Percentiles rank a stretch among this genome's conserved stretches.
These are phyloP conservation scores for Cordia subcordata DNA, from an alignment of 257 asterid genomes.

Conservation along the genomic window DNA sequence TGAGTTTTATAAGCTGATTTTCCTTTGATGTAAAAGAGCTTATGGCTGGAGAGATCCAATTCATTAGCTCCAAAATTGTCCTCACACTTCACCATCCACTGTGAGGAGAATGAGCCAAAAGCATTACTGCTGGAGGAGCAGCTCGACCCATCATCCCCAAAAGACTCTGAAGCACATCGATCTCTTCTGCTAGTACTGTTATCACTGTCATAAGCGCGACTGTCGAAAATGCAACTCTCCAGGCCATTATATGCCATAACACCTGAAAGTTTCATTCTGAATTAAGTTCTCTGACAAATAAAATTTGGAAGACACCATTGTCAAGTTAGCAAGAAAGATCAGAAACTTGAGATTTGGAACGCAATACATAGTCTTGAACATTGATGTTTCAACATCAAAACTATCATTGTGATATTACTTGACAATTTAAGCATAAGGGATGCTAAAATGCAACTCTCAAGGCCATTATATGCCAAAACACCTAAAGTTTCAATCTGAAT, in stretches of 20 bases:
- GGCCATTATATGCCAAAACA: too few relatives aligned
- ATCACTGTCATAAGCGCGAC: conserved; percentile 46
- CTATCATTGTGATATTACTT: too few relatives aligned
- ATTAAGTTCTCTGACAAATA: too few relatives aligned
- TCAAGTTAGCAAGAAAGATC: too few relatives aligned
- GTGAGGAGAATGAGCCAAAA: conserved; percentile 74
- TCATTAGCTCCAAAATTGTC: conserved; percentile 43
- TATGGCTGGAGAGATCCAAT: conserved; percentile 58
- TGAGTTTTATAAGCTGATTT: conserved; percentile 19
- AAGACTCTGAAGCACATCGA: conserved; percentile 60
- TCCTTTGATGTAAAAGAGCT: conserved; percentile 23
- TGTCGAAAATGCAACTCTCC: conserved; percentile 70
- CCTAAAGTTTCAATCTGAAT: too few relatives aligned
- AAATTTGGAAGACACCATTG: too few relatives aligned
- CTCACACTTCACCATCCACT: conserved; percentile 52
- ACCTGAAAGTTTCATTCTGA: conserved; percentile 24
- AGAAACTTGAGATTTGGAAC: too few relatives aligned
- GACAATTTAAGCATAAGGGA: too few relatives aligned
- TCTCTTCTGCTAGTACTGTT: conserved; percentile 74
- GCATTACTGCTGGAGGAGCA: conserved; percentile 73
- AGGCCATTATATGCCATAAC: conserved; percentile 82
- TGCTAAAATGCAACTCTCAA: too few relatives aligned
- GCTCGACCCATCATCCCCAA: conserved; percentile 76
- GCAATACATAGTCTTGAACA: too few relatives aligned
- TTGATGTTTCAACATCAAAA: too few relatives aligned